Base-by-base conservation (phyloP, 495 filamentous ascomycete genomes). In the Tetracladium setigerum region DNA sequence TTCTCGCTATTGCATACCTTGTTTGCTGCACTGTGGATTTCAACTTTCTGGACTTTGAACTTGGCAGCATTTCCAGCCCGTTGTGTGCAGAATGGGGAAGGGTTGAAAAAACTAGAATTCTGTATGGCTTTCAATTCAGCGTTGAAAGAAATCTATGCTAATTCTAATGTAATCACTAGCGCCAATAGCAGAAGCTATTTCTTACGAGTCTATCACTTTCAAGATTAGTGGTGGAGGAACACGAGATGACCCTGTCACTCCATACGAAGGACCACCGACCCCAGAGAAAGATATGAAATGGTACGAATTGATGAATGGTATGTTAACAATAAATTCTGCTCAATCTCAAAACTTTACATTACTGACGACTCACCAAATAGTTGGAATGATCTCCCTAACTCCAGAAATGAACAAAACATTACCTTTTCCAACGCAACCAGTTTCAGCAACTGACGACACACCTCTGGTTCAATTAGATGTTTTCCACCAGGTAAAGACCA, bases 381-480 rank as follows among this genome's bases (percentile, higher is more conserved):
- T 37, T 17, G 34, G 34, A 37, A 37, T 37, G 34, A 37, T 37
- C 2, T n/a, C 34, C 10, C 34, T 37, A 3, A 37, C 34, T 9
- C 34, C 34, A n/a, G 34, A 37, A 17, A 37, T 37, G 34, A 37
- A 37, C 34, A 17, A n/a, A n/a, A 37, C 34, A 14, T 10, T 37
- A 17, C 13, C 13, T 3, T 37, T n/a, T n/a, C n/a, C 34, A 14
- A 37, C 34, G n/a, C 34, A 37, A 10, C 34, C 34, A 37, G 10
- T 17, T 5, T n/a, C n/a, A 10, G 34, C 13, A 37, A 17, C 13
- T 37, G 34, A 37, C 34, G n/a, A n/a, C 13, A 37, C 34, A 37
- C 34, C 34, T 17, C 34, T 37, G 9, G 65, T 69, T 1, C 69
- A 64, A 5, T 49, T 76, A 15, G 69, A 76, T 38, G 67, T 73